These are phyloP conservation scores for Clarireedia monteithiana DNA, from an alignment of 2,329 filamentous ascomycete species.

Conservation along the genomic window DNA sequence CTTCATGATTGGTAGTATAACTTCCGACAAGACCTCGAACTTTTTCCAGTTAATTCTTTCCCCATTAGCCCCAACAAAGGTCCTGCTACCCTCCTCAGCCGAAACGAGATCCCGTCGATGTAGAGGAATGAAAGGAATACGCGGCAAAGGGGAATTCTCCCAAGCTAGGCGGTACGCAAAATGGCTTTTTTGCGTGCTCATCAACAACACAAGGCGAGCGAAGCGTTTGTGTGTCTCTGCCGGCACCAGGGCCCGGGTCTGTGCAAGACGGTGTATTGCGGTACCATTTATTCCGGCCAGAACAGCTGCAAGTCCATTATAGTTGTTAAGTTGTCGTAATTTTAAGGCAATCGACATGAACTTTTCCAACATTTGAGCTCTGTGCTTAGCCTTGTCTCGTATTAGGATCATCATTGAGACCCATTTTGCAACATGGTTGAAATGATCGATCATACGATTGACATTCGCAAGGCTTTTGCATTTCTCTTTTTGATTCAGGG, in stretches of 20 bases:
- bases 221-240: slow-evolving; percentile 72
- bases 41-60: slow-evolving; percentile 95
- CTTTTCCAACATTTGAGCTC: slow-evolving; percentile 84
- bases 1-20: slow-evolving; percentile 82
- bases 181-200: slow-evolving; percentile 87
- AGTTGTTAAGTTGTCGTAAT: slow-evolving; percentile 88
- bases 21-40: slow-evolving; percentile 91
- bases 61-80: slow-evolving; percentile 67
- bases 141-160: slow-evolving; percentile 85
- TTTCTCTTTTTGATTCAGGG: slow-evolving; percentile 61
- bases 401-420: slow-evolving; percentile 79
- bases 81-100: slow-evolving; percentile 86
- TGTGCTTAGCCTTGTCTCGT: slow-evolving; percentile 91
- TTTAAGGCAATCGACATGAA: slow-evolving; percentile 88
- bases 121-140: slow-evolving; percentile 89
- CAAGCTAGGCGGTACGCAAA: slow-evolving; percentile 95
- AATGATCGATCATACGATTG: slow-evolving; percentile 89
- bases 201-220: slow-evolving; percentile 79
- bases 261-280: slow-evolving; percentile 72
- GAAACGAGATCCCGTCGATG: slow-evolving; percentile 85
- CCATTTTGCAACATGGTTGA: slow-evolving; percentile 79
- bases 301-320: slow-evolving; percentile 91
- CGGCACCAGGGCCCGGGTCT: slow-evolving; percentile 71
- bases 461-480: slow-evolving; percentile 77
- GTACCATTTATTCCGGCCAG: slow-evolving; percentile 88